Conservation (phyloP, 495 filamentous ascomycete species). For the Stereocaulon alpinum region DNA sequence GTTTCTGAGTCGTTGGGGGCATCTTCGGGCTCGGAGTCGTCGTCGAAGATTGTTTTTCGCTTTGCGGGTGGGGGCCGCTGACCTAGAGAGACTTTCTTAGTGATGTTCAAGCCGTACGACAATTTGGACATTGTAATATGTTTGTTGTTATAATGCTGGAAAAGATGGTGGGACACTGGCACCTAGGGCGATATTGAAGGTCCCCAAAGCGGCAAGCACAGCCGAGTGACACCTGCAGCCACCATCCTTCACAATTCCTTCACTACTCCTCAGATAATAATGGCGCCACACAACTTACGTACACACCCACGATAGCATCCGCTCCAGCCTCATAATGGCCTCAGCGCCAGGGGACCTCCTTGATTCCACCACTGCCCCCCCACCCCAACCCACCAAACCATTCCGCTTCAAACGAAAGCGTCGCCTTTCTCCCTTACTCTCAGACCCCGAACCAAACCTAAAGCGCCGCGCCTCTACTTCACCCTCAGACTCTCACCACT, state of each 20-base stretch:
- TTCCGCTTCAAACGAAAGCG: constrained; percentile 22
- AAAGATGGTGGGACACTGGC: not conserved
- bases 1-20: constrained; percentile 34
- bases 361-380: constrained; percentile 5
- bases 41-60: constrained; percentile 39
- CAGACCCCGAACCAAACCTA: not conserved
- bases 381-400: constrained; percentile 18
- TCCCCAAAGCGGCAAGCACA: constrained; percentile 3
- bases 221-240: not conserved
- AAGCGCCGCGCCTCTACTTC: not conserved
- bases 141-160: not conserved
- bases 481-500: not conserved
- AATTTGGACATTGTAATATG: constrained; percentile 33
- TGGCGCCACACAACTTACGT: not conserved
- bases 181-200: not conserved
- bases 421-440: constrained; percentile 1
- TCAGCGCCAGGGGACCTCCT: constrained; percentile 13
- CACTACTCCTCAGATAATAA: not conserved
- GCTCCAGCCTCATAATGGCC: constrained; percentile 5
- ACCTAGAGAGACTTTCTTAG: constrained; percentile 33
- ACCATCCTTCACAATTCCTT: no score
- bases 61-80: constrained; percentile 35
- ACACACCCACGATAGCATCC: not conserved
- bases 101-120: constrained; percentile 50
- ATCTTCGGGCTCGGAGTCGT: constrained; percentile 37